Evolutionary conservation across 1,139 yeast genomes (phyloP).

Genomic region (Yamadazyma atlantica): DNA sequence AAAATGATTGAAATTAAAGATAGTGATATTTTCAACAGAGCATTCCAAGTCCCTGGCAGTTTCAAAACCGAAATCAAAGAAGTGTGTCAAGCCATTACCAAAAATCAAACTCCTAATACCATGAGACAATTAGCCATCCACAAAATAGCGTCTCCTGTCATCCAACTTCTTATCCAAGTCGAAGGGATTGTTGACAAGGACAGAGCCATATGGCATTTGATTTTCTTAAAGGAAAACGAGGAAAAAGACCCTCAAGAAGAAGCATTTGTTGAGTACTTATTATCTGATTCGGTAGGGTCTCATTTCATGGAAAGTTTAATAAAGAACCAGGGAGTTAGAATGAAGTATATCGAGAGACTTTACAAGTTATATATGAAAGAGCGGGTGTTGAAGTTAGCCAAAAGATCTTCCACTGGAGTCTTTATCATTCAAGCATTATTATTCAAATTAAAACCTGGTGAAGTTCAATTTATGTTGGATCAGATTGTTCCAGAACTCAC

Average conservation of each 20-base stretch:
- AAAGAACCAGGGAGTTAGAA: slow-evolving; percentile 59
- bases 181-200: slow-evolving; percentile 79
- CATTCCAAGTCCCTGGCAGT: slow-evolving; percentile 70
- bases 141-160: slow-evolving; percentile 82
- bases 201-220: slow-evolving; percentile 62
- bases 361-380: slow-evolving; percentile 72
- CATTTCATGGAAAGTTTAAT: slow-evolving; percentile 80
- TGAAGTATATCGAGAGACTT: slow-evolving; percentile 67
- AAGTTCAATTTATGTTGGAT: slow-evolving; percentile 64
- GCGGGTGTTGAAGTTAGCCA: slow-evolving; percentile 68
- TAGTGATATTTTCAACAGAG: slow-evolving; percentile 61
- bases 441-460: slow-evolving; percentile 58
- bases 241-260: slow-evolving; percentile 66
- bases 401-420: slow-evolving; percentile 78
- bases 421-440: slow-evolving; percentile 75
- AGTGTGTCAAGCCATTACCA: slow-evolving; percentile 36
- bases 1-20: slow-evolving; percentile 90
- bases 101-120: slow-evolving; percentile 41
- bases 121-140: slow-evolving; percentile 77
- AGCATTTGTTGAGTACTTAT: slow-evolving; percentile 77
- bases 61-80: slow-evolving; percentile 63
- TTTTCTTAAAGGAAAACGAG: slow-evolving; percentile 44
- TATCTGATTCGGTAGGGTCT: slow-evolving; percentile 88
- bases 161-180: slow-evolving; percentile 76
- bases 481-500: slow-evolving; percentile 67